A percentile compares a stretch with the other conserved stretches of the same genome.
Conservation (phyloP, 1,284 basidiomycete genomes). For the Tilletia caries region DNA sequence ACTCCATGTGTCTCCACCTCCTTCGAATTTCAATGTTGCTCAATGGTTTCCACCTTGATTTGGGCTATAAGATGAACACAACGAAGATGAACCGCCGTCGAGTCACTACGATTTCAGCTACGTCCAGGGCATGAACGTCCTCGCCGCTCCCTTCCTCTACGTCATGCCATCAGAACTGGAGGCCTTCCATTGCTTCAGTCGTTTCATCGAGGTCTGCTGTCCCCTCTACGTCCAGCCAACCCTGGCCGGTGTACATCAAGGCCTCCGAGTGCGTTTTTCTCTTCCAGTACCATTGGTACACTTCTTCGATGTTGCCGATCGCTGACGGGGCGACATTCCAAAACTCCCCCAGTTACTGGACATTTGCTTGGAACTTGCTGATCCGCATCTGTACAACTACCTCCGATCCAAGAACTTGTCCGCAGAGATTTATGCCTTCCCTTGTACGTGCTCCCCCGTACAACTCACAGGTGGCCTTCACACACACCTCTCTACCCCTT, state of each 20-base stretch:
- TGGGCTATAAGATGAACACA: too few species aligned
- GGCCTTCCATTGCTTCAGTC: conserved; percentile 90
- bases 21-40: background rate
- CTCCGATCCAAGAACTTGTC: conserved; percentile 86
- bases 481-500: background rate
- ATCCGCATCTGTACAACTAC: conserved; percentile 76
- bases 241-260: conserved; percentile 86
- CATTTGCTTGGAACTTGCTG: conserved; percentile 82
- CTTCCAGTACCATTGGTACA: background rate
- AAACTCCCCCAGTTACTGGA: conserved; percentile 72
- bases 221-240: conserved; percentile 94
- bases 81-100: too few species aligned
- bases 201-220: conserved; percentile 88
- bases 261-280: conserved; percentile 69
- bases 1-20: too few species aligned
- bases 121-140: conserved; percentile 97
- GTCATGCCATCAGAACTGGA: conserved; percentile 92
- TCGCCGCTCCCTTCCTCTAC: conserved; percentile 93
- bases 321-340: background rate
- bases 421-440: conserved; percentile 96
- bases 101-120: conserved; percentile 71
- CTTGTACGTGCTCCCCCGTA: conserved; percentile 64
- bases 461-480: background rate
- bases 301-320: background rate
- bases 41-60: background rate